Evolutionary conservation across 2,329 filamentous ascomycete species (phyloP), one percentile per base, ranked within the genome.

Genomic region (Intubia oerlemansii): DNA sequence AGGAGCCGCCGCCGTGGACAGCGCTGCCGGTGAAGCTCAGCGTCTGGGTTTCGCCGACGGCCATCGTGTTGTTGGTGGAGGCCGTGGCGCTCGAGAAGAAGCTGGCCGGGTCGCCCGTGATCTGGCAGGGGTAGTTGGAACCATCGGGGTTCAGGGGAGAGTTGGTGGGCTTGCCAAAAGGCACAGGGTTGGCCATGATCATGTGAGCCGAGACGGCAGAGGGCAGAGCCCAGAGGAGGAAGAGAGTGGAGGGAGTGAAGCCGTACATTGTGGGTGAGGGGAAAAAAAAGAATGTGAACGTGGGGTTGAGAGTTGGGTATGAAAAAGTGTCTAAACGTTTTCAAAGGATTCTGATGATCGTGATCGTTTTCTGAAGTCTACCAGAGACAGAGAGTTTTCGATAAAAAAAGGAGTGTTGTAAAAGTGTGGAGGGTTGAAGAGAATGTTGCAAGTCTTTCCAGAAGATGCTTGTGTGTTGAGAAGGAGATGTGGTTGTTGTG

Each of bases 51-150:
- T 29, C 31, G 28, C 37, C 38, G 5, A 35, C 18, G 20, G 34
- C 34, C 35, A 40, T 37, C 19, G 33, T 39, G 34, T 38, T 38
- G 32, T 34, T 36, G 32, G 34, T 9, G 4, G 33, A 29, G 1
- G 21, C 16, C 2, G 21, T 7, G 9, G 25, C 24, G 12, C 27
- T 20, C 25, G 18, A 24, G 35, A 62, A 62, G 29, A 50, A 37
- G 59, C 29, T 48, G 47, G 1, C 51, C 52, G 1, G 38, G 9
- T 11, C 60, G 15, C 37, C 54, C 27, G 59, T 21, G 13, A 37
- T 48, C 34, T 40, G 34, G 34, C 38, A 40, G n/a, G 38, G 38
- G 30, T 32, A 40, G 32, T 38, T 36, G 34, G 31, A 24, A 13
- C 36, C 34, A 19, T 32, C 28, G 10, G 37, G 33, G 33, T 12